These are phyloP conservation scores for Apiospora saccharicola DNA, from an alignment of 2,329 filamentous ascomycete genomes.

Conservation along the genomic window DNA sequence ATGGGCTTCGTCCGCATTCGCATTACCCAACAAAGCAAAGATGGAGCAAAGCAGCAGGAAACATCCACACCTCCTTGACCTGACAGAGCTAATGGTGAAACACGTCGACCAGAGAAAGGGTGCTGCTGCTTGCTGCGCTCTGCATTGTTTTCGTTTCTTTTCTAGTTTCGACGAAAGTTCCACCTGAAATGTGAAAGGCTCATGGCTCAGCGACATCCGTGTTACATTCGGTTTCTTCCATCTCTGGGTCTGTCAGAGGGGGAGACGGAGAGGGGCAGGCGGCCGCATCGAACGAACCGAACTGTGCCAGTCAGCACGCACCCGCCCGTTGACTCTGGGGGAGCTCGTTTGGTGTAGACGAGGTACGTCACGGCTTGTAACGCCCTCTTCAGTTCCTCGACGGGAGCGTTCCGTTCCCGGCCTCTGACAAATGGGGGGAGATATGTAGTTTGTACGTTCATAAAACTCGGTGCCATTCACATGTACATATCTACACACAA, in stretches of 20 bases:
- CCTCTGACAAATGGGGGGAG: background rate
- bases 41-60: background rate
- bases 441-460: background rate
- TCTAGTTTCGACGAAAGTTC: constrained; percentile 15
- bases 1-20: background rate
- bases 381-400: background rate
- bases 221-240: constrained; percentile 20
- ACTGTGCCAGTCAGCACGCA: constrained; percentile 6
- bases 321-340: constrained; percentile 2
- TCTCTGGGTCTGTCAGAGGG: background rate
- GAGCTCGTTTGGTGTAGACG: background rate
- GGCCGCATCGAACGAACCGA: constrained; percentile 10
- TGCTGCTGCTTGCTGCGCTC: background rate
- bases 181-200: constrained; percentile 9
- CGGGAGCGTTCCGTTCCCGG: background rate
- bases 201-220: constrained; percentile 18
- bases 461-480: background rate
- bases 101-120: constrained; percentile 7
- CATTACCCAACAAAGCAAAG: background rate
- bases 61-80: constrained; percentile 13
- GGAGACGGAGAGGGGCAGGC: background rate
- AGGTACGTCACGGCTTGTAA: background rate
- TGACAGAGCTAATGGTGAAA: constrained; percentile 18
- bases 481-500: background rate
- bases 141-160: constrained; percentile 21